Conservation (phyloP, 2,329 filamentous ascomycete genomes). For the Pseudogymnoascus sp. region DNA sequence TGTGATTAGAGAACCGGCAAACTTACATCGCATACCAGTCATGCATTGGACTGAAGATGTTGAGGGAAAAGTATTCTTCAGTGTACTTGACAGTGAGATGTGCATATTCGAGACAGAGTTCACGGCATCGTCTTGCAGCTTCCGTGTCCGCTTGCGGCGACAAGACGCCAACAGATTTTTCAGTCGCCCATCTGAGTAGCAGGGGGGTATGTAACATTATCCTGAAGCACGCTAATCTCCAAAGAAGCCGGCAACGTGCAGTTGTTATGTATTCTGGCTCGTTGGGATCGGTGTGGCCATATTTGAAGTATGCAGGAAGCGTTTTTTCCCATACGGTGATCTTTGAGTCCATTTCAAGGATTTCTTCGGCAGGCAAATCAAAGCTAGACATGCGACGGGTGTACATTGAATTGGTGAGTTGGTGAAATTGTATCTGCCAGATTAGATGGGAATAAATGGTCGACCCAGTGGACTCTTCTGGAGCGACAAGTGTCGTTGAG, state of each 20-base stretch:
- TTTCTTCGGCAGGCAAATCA: constrained; percentile 20
- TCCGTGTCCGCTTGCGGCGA: neutral
- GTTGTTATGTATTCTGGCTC: constrained; percentile 14
- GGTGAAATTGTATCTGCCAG: constrained; percentile 5
- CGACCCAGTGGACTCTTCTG: constrained; percentile 13
- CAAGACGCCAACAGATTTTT: neutral
- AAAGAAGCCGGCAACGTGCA: neutral
- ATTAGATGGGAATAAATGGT: constrained; percentile 2
- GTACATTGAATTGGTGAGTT: constrained; percentile 13
- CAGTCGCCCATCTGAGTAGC: constrained; percentile 4
- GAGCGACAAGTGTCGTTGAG: neutral
- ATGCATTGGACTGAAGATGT: constrained; percentile 23
- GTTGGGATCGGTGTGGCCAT: constrained; percentile 7
- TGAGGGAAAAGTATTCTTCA: constrained; percentile 23
- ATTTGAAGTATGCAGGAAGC: constrained; percentile 23
- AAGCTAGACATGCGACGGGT: constrained; percentile 18
- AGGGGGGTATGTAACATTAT: neutral
- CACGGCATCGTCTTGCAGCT: constrained; percentile 14
- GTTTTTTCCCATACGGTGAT: constrained; percentile 24
- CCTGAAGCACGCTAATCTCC: constrained; percentile 2
- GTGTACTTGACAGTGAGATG: constrained; percentile 26
- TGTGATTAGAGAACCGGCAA: neutral
- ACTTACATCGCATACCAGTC: constrained; percentile 26
- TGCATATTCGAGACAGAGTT: constrained; percentile 28
- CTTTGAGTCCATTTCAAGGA: constrained; percentile 27